phyloP scores from a whole-genome alignment of 164 flowering plant species.

The Magnolia kwangsiensis region DNA sequence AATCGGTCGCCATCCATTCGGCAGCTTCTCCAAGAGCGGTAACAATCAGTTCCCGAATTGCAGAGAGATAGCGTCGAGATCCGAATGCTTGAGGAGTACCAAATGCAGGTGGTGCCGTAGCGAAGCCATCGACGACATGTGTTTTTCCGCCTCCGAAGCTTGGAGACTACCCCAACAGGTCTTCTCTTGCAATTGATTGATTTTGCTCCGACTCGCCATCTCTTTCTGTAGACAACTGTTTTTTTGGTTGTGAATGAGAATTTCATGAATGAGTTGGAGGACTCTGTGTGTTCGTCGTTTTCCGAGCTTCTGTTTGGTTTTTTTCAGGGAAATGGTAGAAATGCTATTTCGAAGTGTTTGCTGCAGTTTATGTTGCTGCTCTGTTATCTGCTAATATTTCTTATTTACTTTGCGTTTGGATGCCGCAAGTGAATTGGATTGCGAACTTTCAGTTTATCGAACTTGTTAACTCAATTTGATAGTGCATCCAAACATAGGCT shows the following conservation, averaged over 20 bases:
- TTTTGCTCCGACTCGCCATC: conserved; percentile 1
- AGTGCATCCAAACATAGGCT: too few species aligned
- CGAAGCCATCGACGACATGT: conserved; percentile 54
- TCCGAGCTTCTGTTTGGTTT: too few species aligned
- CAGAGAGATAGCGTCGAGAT: conserved; percentile 28
- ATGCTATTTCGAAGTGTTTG: too few species aligned
- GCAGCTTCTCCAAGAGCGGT: conserved; percentile 6
- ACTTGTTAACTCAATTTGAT: too few species aligned
- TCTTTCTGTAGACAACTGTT: not conserved
- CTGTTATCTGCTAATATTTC: too few species aligned
- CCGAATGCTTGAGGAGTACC: conserved; percentile 39
- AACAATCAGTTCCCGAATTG: conserved; percentile 33
- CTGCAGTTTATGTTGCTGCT: too few species aligned
- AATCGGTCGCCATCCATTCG: conserved; percentile 15
- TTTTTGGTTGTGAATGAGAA: not conserved
- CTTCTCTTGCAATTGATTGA: conserved; percentile 44
- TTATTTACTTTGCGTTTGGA: too few species aligned
- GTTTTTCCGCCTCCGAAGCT: conserved; percentile 53
- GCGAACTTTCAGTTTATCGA: too few species aligned
- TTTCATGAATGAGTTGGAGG: too few species aligned
- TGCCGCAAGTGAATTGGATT: too few species aligned
- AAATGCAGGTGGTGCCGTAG: conserved; percentile 71
- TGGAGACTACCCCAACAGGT: conserved; percentile 63
- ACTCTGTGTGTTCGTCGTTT: too few species aligned
- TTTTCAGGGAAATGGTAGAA: too few species aligned